Base-by-base conservation (phyloP, 83 land plant species). In the Picea mariana region DNA sequence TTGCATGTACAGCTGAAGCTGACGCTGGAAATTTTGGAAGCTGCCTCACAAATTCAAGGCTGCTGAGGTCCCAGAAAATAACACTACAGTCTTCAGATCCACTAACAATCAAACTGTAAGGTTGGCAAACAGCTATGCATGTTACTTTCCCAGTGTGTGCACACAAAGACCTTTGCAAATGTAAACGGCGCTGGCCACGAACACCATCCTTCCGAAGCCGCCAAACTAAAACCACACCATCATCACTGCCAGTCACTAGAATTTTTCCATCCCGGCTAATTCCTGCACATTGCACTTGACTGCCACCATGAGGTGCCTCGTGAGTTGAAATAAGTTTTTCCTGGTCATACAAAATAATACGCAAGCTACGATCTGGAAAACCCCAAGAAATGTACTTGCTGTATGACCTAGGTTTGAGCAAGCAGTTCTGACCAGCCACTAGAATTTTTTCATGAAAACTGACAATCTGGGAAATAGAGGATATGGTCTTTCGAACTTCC, bases 311-410 rank as follows among this genome's bases (percentile, higher is more conserved):
- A 81, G 96, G 95, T 77, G 85, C 93, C 85, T 98, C 99, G 82
- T 98, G 99, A 16, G 99, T 98, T n/a, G 99, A 94, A 65, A 96
- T 89, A 20, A 98, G 94, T 75, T 81, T 90, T 78, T 98, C 99
- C 76, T 96, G 99, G 83, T 98, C 99, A 87, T 96, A 92, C 42
- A 89, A 93, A 73, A 96, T 73, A 79, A 98, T 88, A 64, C 99
- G 87, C 82, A 98, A 87, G 87, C 97, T 96, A 20, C 91, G 90
- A 80, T 98, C 99, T 24, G 98, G 95, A 81, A 94, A 98, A 26
- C 97, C 99, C 99, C 99, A 98, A 40, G 92, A 87, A 62, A 96
- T 84, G 84, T 96, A 98, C 75, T 96, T 96, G 82, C 81, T 87
- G 73, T 90, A 92, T 69, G 92, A 86, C 59, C 87, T 89, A 18